A percentile compares a stretch with the other conserved stretches of the same genome.
Conservation (phyloP, 2,329 filamentous ascomycete species). For the Venturia asperata region DNA sequence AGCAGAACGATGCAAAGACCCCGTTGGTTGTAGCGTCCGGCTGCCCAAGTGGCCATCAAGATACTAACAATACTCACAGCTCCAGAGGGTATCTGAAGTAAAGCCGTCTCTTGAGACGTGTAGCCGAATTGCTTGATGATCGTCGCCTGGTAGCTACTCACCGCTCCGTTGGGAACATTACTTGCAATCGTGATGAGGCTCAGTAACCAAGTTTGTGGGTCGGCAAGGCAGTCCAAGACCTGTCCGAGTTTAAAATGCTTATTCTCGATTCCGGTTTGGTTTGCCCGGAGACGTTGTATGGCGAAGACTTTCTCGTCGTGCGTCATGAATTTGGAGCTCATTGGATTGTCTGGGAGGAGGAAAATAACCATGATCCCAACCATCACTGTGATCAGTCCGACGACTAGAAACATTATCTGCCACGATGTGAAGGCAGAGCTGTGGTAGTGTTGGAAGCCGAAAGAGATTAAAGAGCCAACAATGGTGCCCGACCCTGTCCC, state of each 20-base stretch:
- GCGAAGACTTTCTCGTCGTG: constrained; percentile 30
- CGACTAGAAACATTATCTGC: constrained; percentile 29
- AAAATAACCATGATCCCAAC: constrained; percentile 30
- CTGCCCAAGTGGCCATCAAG: constrained; percentile 6
- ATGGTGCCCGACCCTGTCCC: constrained; percentile 2
- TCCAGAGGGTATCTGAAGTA: constrained; percentile 29
- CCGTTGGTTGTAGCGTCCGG: constrained; percentile 11
- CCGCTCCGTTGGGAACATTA: constrained; percentile 37
- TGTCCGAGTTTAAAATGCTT: constrained; percentile 30
- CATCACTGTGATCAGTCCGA: constrained; percentile 31
- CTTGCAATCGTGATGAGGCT: constrained; percentile 31
- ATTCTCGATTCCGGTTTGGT: constrained; percentile 34
- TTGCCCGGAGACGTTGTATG: constrained; percentile 28
- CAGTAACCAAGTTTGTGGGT: constrained; percentile 30
- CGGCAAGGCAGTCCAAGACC: constrained; percentile 25
- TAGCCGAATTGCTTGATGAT: constrained; percentile 38
- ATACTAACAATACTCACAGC: constrained; percentile 27
- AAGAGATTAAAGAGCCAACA: background rate
- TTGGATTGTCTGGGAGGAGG: constrained; percentile 31
- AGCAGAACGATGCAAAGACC: constrained; percentile 26
- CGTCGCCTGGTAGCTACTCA: constrained; percentile 29
- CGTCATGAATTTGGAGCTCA: constrained; percentile 29
- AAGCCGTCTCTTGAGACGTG: constrained; percentile 31
- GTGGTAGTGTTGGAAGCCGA: constrained; percentile 6
- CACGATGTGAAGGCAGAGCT: constrained; percentile 9